These are phyloP conservation scores for Rauvolfia tetraphylla DNA, from an alignment of 257 asterid genomes.

Conservation along the genomic window DNA sequence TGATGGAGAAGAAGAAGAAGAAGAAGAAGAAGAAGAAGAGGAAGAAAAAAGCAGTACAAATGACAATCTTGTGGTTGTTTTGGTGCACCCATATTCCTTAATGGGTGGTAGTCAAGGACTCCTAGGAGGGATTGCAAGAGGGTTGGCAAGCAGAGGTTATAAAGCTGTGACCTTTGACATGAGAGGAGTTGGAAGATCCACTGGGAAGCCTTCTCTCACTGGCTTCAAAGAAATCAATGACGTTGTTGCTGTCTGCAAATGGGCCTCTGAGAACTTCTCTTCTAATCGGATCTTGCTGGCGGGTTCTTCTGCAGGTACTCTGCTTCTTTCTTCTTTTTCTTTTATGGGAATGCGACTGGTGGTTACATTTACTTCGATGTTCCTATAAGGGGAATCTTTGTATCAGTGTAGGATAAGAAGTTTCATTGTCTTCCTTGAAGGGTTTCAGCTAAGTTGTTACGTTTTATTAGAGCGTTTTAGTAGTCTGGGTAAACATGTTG, in stretches of 20 bases:
- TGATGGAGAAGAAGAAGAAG: conserved; percentile 1
- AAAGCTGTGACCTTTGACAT: conserved; percentile 53
- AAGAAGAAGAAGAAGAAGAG: too few species aligned
- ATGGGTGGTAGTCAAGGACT: conserved; percentile 47
- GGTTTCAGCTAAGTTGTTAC: not conserved
- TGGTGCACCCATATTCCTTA: conserved; percentile 59
- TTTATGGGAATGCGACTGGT: not conserved
- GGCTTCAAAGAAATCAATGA: conserved; percentile 43
- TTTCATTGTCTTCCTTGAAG: not conserved
- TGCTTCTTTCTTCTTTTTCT: not conserved
- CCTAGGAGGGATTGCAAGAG: conserved; percentile 38
- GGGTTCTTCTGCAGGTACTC: conserved; percentile 61
- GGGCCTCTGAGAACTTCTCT: conserved; percentile 34
- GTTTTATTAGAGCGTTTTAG: not conserved
- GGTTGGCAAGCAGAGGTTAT: conserved; percentile 43
- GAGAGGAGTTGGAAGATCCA: conserved; percentile 56
- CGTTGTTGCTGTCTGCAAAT: conserved; percentile 47
- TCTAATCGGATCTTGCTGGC: conserved; percentile 31
- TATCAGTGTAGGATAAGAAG: not conserved
- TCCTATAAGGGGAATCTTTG: not conserved
- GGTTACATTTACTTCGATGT: not conserved
- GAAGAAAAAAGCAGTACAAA: not conserved
- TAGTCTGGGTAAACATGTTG: not conserved
- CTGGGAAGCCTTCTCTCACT: conserved; percentile 42
- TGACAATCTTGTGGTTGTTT: conserved; percentile 26